Evolutionary conservation across 129 eudicot genomes (phyloP).

Genomic region (Saposhnikovia divaricata): DNA sequence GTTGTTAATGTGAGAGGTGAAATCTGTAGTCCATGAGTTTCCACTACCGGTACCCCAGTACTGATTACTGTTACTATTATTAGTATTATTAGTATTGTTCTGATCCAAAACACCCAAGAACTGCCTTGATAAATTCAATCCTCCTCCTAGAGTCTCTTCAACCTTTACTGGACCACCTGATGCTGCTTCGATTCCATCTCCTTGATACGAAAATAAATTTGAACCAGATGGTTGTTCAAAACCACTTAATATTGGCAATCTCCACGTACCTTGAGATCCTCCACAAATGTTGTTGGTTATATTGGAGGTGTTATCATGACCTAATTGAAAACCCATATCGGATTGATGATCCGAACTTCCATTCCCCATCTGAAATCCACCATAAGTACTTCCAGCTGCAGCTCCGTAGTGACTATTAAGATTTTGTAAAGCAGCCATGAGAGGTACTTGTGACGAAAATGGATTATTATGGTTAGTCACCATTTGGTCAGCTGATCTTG

Average conservation of each 20-base stretch:
- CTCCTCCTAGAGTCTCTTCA: constrained; percentile 39
- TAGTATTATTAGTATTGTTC: constrained; percentile 7
- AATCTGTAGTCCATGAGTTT: constrained; percentile 48
- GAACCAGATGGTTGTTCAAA: constrained; percentile 26
- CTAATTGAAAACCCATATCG: constrained; percentile 40
- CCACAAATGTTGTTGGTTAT: constrained; percentile 18
- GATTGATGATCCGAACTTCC: constrained; percentile 8
- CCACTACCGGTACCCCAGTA: constrained; percentile 30
- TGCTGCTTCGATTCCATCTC: constrained; percentile 19
- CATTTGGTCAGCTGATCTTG: constrained; percentile 42
- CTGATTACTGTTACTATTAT: constrained; percentile 22
- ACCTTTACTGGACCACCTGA: constrained; percentile 26
- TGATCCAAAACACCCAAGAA: constrained; percentile 31
- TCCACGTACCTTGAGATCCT: constrained; percentile 35
- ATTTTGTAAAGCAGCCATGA: constrained; percentile 42
- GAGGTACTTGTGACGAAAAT: constrained; percentile 41
- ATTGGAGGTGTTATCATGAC: constrained; percentile 20
- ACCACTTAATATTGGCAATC: constrained; percentile 43
- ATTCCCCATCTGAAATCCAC: constrained; percentile 31
- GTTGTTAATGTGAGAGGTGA: constrained; percentile 35
- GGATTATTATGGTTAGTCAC: constrained; percentile 11
- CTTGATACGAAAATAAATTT: constrained; percentile 35
- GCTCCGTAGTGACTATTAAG: constrained; percentile 31
- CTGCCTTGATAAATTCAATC: constrained; percentile 31
- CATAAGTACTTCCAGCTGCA: constrained; percentile 21